Percentiles rank a stretch among this genome's conserved stretches.
Evolutionary conservation across 2,329 filamentous ascomycete species (phyloP).

Genomic region (Bipolaris cookei): DNA sequence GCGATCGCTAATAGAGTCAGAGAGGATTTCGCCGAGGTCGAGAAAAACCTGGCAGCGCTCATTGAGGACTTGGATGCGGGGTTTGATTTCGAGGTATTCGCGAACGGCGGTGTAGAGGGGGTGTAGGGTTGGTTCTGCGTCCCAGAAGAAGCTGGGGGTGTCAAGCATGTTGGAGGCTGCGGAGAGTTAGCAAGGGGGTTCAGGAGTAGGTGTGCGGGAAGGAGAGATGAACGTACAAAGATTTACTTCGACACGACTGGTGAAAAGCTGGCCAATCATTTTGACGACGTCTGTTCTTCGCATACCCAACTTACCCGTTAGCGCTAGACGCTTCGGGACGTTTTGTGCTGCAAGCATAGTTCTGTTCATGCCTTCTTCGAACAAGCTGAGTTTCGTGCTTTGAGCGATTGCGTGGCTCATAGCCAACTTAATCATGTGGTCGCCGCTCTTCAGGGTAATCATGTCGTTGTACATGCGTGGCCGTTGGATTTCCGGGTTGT

Average conservation of each 20-base stretch:
- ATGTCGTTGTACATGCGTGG: conserved; percentile 98
- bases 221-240: conserved; percentile 72
- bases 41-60: conserved; percentile 96
- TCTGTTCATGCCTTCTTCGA: conserved; percentile 93
- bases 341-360: conserved; percentile 94
- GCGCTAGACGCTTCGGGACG: conserved; percentile 84
- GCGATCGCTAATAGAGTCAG: conserved; percentile 87
- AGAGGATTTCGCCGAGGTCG: conserved; percentile 92
- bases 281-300: conserved; percentile 88
- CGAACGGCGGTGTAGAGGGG: conserved; percentile 93
- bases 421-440: conserved; percentile 98
- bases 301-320: conserved; percentile 92
- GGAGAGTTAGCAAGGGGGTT: conserved; percentile 5
- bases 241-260: conserved; percentile 94
- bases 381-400: conserved; percentile 94
- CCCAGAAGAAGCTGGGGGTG: conserved; percentile 98
- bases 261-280: conserved; percentile 88
- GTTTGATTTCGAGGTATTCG: conserved; percentile 97
- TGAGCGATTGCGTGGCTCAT: conserved; percentile 98
- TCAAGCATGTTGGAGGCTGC: conserved; percentile 93
- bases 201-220: not conserved
- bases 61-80: conserved; percentile 93
- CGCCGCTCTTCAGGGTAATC: conserved; percentile 92
- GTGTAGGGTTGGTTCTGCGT: conserved; percentile 91
- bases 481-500: conserved; percentile 82